Conservation (phyloP, 208 protist genomes). For the Trypanosoma boissoni region DNA sequence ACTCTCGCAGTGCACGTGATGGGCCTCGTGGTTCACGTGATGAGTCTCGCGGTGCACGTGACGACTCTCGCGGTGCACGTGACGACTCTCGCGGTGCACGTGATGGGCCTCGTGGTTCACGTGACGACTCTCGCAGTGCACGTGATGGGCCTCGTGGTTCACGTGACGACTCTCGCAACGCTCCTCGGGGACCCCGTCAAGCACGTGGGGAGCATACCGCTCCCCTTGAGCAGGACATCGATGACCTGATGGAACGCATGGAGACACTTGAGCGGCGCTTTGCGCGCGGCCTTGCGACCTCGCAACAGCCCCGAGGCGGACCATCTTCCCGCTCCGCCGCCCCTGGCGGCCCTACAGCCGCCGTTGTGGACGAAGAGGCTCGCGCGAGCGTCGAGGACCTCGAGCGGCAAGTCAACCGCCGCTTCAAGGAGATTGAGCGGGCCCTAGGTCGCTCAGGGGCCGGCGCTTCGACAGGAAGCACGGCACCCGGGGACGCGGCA, state of each 20-base stretch:
- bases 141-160: neutral
- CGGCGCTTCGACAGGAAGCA: neutral
- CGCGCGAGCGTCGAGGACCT: conserved; percentile 73
- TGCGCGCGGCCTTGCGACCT: too few species aligned
- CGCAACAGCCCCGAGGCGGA: neutral
- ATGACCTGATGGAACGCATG: neutral
- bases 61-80: conserved; percentile 13
- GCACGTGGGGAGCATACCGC: neutral
- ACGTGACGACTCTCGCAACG: conserved; percentile 1
- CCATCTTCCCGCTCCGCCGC: neutral
- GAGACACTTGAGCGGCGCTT: conserved; percentile 17
- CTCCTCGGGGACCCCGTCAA: neutral
- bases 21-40: neutral
- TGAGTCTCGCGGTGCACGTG: neutral
- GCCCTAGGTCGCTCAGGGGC: neutral
- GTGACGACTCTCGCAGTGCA: neutral
- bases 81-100: conserved; percentile 1
- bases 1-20: conserved; percentile 5
- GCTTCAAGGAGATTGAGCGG: conserved; percentile 59
- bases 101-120: conserved; percentile 4
- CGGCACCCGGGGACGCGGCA: conserved; percentile 3
- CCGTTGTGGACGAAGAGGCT: conserved; percentile 50
- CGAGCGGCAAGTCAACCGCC: conserved; percentile 58
- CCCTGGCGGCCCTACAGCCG: conserved; percentile 4
- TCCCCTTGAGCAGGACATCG: neutral